These are phyloP conservation scores for Wickerhamiella bombiphila DNA, from an alignment of 805 yeast genomes.

Conservation along the genomic window DNA sequence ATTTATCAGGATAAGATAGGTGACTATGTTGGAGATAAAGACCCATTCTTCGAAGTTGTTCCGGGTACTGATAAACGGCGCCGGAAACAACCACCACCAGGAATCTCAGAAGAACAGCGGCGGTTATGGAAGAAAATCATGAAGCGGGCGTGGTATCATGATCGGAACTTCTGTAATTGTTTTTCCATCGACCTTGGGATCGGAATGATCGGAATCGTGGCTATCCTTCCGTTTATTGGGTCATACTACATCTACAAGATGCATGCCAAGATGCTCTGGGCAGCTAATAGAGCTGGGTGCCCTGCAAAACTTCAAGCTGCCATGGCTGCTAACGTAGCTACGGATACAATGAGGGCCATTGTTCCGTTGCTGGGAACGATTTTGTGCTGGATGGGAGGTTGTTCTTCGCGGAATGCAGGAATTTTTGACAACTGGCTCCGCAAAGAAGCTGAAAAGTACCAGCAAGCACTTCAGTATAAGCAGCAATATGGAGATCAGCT, in stretches of 20 bases:
- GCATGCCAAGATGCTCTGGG: slow-evolving; percentile 50
- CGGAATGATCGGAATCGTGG: slow-evolving; percentile 63
- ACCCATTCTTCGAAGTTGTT: slow-evolving; percentile 24
- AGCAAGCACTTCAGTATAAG: slow-evolving; percentile 3
- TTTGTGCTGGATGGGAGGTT: slow-evolving; percentile 66
- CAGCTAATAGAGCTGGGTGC: slow-evolving; percentile 44
- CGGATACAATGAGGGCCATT: slow-evolving; percentile 61
- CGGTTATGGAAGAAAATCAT: slow-evolving; percentile 62
- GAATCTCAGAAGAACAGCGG: slow-evolving; percentile 43
- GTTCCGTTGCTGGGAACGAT: slow-evolving; percentile 72
- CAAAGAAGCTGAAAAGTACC: slow-evolving; percentile 12
- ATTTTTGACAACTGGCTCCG: slow-evolving; percentile 42
- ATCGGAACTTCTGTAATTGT: slow-evolving; percentile 42
- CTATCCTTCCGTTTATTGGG: slow-evolving; percentile 70
- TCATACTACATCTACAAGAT: slow-evolving; percentile 67
- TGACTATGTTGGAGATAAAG: slow-evolving; percentile 42
- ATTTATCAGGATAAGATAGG: slow-evolving; percentile 53
- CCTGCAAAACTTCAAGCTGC: slow-evolving; percentile 49
- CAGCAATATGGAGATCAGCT: too few relatives aligned
- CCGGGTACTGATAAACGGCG: slow-evolving; percentile 36
- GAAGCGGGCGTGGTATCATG: slow-evolving; percentile 74
- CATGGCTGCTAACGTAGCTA: slow-evolving; percentile 57
- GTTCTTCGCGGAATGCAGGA: slow-evolving; percentile 84
- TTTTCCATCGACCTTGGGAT: slow-evolving; percentile 52
- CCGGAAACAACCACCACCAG: slow-evolving; percentile 41